Evolutionary conservation across 441 rosid genomes (phyloP), one percentile per base, ranked within the genome.

Genomic region (Flueggea neowawraea): DNA sequence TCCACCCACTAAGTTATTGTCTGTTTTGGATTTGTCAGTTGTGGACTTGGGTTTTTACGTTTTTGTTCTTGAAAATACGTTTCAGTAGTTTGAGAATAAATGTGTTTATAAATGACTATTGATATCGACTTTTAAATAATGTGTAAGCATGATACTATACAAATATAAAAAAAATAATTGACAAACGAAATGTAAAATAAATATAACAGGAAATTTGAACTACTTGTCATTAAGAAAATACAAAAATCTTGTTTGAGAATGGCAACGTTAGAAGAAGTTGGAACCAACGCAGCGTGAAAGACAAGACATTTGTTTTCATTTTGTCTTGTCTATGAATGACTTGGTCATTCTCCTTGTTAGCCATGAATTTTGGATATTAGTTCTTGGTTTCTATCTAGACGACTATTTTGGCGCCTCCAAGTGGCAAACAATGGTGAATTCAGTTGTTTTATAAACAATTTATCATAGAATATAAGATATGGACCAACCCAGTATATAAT

Each of bases 361-460:
- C 50, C 13, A 2, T 22, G 45, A 47, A 52, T 70, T 70, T 72
- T 41, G 50, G 55, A 69, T 47, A 39, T 16, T 79, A 50, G 58
- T 7, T 50, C 32, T 67, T 80, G 87, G 73, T 16, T 52, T 71
- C 61, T n/a, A 54, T 71, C 16, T 49, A 7, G 58, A 64, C 62
- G 52, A 58, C 61, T 55, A 56, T 65, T 63, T 39, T 28, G 62
- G 66, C 66, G 68, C 69, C 80, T 79, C 88, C 91, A 85, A 50
- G 73, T 81, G 88, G 82, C 78, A 65, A 12, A 36, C 45, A 22
- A 52, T 55, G 61, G 39, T 64, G 69, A 74, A 50, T 31, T 54
- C 49, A 1, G 14, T 10, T 47, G 44, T 45, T 60, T 47, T 47
- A 47, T 0, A 47, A 14, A 47, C 50, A 47, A 47, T 10, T 10